phyloP scores from a whole-genome alignment of 148 eudicot species.

The Rhododendron mucronatum region DNA sequence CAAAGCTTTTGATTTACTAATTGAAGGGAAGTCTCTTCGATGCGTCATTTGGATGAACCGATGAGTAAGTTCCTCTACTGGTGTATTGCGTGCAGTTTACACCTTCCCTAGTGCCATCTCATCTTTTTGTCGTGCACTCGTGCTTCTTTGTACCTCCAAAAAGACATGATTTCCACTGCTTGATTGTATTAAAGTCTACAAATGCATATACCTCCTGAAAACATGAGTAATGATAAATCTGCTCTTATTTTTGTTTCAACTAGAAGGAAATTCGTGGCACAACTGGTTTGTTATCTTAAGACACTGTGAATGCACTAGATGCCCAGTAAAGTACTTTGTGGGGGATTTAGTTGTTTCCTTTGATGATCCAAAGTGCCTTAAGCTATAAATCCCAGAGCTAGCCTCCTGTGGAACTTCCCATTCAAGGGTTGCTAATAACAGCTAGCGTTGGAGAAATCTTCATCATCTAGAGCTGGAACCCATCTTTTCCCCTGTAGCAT shows the following conservation, averaged over 20 bases:
- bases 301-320: conserved; percentile 33
- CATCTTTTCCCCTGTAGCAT: conserved; percentile 26
- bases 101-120: neutral
- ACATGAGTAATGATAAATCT: neutral
- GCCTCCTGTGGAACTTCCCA: conserved; percentile 40
- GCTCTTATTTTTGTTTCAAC: neutral
- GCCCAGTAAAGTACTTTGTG: conserved; percentile 22
- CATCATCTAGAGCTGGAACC: conserved; percentile 31
- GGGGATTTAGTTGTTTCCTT: conserved; percentile 22
- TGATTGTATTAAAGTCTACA: neutral
- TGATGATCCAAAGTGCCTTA: conserved; percentile 36
- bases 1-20: conserved; percentile 64
- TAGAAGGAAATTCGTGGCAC: neutral
- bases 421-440: conserved; percentile 25
- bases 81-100: neutral
- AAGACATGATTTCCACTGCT: neutral
- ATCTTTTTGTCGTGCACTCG: neutral
- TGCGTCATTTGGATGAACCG: conserved; percentile 78
- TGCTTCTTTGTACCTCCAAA: conserved; percentile 2
- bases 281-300: neutral
- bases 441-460: conserved; percentile 28
- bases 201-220: neutral
- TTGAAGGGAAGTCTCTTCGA: conserved; percentile 59
- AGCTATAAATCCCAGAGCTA: conserved; percentile 25
- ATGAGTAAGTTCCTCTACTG: neutral